These are phyloP conservation scores for Scutellaria galericulata DNA, from an alignment of 257 asterid genomes.

Conservation along the genomic window DNA sequence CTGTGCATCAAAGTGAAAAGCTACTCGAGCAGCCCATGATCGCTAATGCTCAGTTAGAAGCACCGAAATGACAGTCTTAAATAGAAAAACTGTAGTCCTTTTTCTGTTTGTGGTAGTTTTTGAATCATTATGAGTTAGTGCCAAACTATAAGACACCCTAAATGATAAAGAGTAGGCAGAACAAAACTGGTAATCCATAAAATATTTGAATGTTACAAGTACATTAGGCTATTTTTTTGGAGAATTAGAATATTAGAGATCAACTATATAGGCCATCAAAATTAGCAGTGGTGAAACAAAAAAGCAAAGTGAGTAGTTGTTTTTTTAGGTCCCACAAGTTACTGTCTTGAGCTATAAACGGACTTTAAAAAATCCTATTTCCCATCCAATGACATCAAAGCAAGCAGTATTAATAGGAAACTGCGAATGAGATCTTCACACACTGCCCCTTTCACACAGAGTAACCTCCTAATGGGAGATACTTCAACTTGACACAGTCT, in stretches of 20 bases:
- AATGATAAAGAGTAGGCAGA: neutral
- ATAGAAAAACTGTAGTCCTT: neutral
- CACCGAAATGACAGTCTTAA: conserved; percentile 13
- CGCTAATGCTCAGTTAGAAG: conserved; percentile 11
- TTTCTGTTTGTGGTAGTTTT: conserved; percentile 19
- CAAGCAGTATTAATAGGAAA: conserved; percentile 4
- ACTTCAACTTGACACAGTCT: conserved; percentile 21
- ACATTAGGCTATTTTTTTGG: neutral
- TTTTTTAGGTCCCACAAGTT: neutral
- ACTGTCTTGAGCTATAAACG: conserved; percentile 6
- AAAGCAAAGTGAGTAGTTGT: neutral
- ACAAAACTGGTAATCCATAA: neutral
- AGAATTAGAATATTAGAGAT: neutral
- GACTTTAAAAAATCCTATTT: neutral
- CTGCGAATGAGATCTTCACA: neutral
- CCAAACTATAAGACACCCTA: neutral
- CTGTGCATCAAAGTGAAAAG: conserved; percentile 14
- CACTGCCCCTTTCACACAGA: neutral
- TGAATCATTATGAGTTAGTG: neutral
- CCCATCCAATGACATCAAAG: neutral
- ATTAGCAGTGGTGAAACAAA: conserved; percentile 3
- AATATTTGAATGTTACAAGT: neutral
- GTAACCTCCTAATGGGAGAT: neutral
- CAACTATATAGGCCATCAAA: conserved; percentile 18
- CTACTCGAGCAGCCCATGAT: neutral